Evolutionary conservation across 1,284 basidiomycete species (phyloP).

Genomic region (Papiliotrema flavescens): DNA sequence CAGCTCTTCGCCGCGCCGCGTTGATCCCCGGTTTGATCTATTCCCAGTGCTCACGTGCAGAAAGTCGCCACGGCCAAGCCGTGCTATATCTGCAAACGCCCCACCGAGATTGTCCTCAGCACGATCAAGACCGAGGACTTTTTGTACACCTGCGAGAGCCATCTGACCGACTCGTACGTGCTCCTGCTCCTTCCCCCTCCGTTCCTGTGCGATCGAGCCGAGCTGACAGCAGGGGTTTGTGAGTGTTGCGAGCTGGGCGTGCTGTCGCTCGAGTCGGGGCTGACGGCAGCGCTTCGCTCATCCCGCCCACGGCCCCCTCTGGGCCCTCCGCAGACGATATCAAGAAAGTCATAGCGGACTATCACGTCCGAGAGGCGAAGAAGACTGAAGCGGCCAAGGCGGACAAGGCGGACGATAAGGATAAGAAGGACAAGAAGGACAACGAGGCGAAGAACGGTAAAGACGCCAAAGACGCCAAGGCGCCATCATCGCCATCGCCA

Average conservation of each 20-base stretch:
- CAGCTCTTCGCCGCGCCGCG: not conserved
- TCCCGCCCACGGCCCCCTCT: slow-evolving; percentile 18
- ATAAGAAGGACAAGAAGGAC: slow-evolving; percentile 18
- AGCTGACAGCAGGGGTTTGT: not conserved
- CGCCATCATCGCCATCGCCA: slow-evolving; percentile 4
- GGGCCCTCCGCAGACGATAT: slow-evolving; percentile 45
- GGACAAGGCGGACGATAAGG: slow-evolving; percentile 11
- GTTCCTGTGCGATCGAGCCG: not conserved
- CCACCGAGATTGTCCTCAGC: slow-evolving; percentile 43
- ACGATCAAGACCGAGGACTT: slow-evolving; percentile 47
- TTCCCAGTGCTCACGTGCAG: slow-evolving; percentile 11
- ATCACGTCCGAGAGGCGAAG: slow-evolving; percentile 36
- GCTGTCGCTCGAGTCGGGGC: too few relatives aligned
- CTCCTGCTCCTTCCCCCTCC: not conserved
- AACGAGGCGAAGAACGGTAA: slow-evolving; percentile 11
- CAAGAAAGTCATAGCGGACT: slow-evolving; percentile 44
- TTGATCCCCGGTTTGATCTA: too few relatives aligned
- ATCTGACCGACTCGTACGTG: slow-evolving; percentile 46
- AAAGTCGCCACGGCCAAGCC: slow-evolving; percentile 41
- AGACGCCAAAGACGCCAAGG: slow-evolving; percentile 4
- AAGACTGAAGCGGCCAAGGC: slow-evolving; percentile 19
- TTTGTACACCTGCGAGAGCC: slow-evolving; percentile 45
- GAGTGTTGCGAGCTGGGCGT: not conserved
- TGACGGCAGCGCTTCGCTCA: slow-evolving; percentile 34
- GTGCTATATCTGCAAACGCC: slow-evolving; percentile 45